These are phyloP conservation scores for Hirschioporus abietinus DNA, from an alignment of 768 basidiomycete genomes.

Conservation along the genomic window DNA sequence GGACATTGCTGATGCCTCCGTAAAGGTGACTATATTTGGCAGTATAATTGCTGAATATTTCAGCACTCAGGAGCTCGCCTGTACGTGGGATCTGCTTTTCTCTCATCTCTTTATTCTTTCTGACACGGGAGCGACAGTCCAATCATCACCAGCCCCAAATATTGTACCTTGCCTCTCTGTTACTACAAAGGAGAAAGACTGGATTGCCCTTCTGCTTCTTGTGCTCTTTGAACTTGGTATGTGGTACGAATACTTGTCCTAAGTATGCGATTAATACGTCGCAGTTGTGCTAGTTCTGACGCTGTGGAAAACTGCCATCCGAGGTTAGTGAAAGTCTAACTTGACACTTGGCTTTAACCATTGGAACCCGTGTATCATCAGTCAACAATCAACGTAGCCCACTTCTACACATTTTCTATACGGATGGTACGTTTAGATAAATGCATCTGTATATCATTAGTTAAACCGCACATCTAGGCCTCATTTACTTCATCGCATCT, in stretches of 20 bases:
- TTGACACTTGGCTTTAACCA: neutral
- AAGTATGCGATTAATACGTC: neutral
- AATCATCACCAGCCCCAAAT: neutral
- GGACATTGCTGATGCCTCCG: neutral
- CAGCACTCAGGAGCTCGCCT: neutral
- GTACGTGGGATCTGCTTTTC: neutral
- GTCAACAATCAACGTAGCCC: neutral
- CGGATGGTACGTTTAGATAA: neutral
- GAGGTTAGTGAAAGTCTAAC: neutral
- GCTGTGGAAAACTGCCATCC: neutral
- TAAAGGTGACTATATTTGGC: neutral
- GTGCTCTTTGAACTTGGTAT: neutral
- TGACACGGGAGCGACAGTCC: neutral
- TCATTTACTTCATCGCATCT: neutral
- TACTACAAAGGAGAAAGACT: neutral
- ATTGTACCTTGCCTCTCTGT: neutral
- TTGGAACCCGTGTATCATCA: neutral
- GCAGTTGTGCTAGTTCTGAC: neutral
- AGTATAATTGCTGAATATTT: neutral
- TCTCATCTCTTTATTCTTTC: neutral
- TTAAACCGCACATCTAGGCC: neutral
- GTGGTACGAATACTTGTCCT: neutral
- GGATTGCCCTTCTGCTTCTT: neutral
- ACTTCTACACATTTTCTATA: neutral
- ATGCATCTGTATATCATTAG: neutral